Evolutionary conservation across 2,329 filamentous ascomycete genomes (phyloP), one percentile per base, ranked within the genome.

Genomic region (Ophiosphaerella narmari): DNA sequence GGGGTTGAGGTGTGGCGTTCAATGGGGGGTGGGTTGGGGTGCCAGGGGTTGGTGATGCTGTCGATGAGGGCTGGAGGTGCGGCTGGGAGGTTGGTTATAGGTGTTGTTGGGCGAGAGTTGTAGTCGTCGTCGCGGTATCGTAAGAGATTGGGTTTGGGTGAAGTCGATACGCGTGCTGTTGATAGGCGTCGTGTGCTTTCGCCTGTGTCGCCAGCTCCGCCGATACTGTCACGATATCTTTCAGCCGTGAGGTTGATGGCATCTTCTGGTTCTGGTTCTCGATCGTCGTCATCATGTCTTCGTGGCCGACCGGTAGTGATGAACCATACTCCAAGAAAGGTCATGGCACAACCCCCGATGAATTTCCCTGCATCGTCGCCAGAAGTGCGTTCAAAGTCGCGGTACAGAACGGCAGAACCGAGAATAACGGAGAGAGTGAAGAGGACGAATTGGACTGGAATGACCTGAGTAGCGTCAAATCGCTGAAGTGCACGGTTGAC

Each of bases 391-490:
- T 97, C 90, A 66, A 99, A 99, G 72, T 99, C 94, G 42, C 93
- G 87, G 70, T 97, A 99, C 5, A 99, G 77, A 7, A 99, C 82
- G 1, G 93, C 93, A 65, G 92, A 97, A 48, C 94, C 94, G 43
- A 96, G 81, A 62, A 99, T 97, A 55, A 97, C 94, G 5, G 90
- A 96, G 7, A 99, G 80, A 0, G 94, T 99, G 72, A 99, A 99
- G 56, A 95, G 84, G 42, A 99, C 94, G 64, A 99, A 99, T 67
- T 99, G 94, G 12, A 94, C 94, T 0, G 94, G 94, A 56, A 99
- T 99, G 61, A 99, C 94, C 71, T 97, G 91, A 0, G 94, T 99
- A 6, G 94, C 96, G 73, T 97, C 91, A 77, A 97, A 99, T 39
- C 90, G 86, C 71, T 97, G 92, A 44, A 99, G 79, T 1, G 88